Percentiles rank a stretch among this genome's conserved stretches.
phyloP scores from a whole-genome alignment of 2,329 filamentous ascomycete species.

The Cercospora brassicicola region DNA sequence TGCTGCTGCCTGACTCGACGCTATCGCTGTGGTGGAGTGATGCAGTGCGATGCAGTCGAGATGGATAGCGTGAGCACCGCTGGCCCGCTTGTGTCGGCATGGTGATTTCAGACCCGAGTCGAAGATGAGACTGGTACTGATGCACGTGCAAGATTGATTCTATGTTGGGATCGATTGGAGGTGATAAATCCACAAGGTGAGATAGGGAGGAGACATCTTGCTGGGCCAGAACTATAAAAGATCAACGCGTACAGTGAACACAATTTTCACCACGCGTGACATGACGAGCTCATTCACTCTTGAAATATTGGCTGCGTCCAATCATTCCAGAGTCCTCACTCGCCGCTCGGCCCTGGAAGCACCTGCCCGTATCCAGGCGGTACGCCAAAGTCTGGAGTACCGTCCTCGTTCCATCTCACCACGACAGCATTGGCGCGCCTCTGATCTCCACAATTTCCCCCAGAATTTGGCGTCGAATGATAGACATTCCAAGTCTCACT shows the following conservation, averaged over 20 bases:
- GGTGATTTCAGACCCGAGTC: background rate
- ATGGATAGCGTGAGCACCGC: background rate
- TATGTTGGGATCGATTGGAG: background rate
- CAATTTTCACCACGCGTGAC: background rate
- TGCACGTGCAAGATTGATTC: background rate
- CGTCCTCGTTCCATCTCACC: constrained; percentile 53
- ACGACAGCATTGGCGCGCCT: constrained; percentile 57
- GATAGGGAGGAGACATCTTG: background rate
- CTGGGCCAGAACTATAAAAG: background rate
- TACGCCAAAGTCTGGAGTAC: constrained; percentile 55
- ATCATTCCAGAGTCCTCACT: background rate
- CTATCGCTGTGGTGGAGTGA: constrained; percentile 4
- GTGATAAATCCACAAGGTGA: background rate
- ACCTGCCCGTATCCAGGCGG: constrained; percentile 34
- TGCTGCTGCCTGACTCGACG: background rate
- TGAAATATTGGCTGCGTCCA: background rate
- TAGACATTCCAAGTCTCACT: constrained; percentile 58
- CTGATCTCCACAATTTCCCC: constrained; percentile 54
- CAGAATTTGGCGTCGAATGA: constrained; percentile 54
- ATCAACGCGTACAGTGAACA: background rate
- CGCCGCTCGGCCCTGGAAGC: constrained; percentile 25
- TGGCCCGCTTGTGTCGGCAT: constrained; percentile 8
- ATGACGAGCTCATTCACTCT: background rate
- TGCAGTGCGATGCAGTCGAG: constrained; percentile 3
- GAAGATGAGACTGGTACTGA: background rate